Evolutionary conservation across 345 rosid genomes (phyloP).

Genomic region (Durio zibethinus): DNA sequence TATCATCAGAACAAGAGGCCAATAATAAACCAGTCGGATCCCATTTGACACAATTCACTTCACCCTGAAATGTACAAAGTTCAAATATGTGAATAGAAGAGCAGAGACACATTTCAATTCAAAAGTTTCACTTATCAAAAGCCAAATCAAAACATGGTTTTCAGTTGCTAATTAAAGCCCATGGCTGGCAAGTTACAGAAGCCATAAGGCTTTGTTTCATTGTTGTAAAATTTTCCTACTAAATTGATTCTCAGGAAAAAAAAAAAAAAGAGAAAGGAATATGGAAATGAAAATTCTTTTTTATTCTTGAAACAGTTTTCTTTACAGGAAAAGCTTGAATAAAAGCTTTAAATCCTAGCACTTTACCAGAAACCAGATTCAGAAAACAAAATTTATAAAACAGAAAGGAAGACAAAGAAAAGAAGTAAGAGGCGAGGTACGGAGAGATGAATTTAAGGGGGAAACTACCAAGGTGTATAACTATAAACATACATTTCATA

Average conservation of each 20-base stretch:
- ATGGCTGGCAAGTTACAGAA: background rate
- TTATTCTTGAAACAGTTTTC: background rate
- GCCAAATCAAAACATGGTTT: background rate
- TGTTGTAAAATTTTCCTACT: background rate
- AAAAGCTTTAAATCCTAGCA: background rate
- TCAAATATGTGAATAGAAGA: slow-evolving; percentile 15
- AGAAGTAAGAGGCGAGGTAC: background rate
- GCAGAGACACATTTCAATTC: background rate
- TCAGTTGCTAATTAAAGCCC: background rate
- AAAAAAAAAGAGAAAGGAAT: background rate
- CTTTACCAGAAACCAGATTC: background rate
- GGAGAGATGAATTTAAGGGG: background rate
- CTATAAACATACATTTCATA: background rate
- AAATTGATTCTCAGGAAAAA: background rate
- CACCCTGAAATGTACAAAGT: slow-evolving; percentile 62
- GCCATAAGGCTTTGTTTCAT: background rate
- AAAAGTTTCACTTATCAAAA: background rate
- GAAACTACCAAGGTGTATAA: background rate
- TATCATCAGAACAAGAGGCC: slow-evolving; percentile 98
- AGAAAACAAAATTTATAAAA: background rate
- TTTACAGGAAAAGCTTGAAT: slow-evolving; percentile 5
- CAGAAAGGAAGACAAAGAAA: background rate
- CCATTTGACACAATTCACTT: slow-evolving; percentile 99
- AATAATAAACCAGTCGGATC: slow-evolving; percentile 89
- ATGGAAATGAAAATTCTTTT: background rate